phyloP scores from a whole-genome alignment of 2,329 filamentous ascomycete species.

The Cercospora berteroae region DNA sequence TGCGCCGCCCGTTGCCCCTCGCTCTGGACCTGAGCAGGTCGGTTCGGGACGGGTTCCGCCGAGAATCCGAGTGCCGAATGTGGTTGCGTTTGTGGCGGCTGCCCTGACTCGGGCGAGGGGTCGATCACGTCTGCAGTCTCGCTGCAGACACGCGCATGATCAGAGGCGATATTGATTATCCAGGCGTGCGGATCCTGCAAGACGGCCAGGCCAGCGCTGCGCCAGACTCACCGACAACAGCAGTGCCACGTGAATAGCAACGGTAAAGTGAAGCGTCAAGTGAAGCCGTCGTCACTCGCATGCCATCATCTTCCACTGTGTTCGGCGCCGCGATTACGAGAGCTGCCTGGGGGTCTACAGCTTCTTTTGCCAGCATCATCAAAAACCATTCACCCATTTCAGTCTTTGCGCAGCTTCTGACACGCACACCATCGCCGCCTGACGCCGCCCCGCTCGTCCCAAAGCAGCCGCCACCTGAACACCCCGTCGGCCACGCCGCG shows the following conservation, averaged over 20 bases:
- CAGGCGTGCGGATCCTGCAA: constrained; percentile 3
- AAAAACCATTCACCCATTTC: background rate
- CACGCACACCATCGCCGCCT: constrained; percentile 3
- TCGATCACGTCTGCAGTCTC: background rate
- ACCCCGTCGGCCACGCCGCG: background rate
- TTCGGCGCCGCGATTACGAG: constrained; percentile 1
- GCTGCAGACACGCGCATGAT: background rate
- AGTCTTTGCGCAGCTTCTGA: constrained; percentile 14
- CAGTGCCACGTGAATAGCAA: constrained; percentile 6
- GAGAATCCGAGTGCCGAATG: background rate
- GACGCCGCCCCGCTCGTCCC: background rate
- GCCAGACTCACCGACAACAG: constrained; percentile 11
- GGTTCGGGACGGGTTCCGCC: background rate
- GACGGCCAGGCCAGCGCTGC: constrained; percentile 2
- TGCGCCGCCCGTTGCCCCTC: background rate
- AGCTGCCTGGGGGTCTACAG: background rate
- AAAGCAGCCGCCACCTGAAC: constrained; percentile 5
- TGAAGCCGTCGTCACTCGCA: background rate
- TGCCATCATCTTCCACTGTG: background rate
- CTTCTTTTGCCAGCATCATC: background rate
- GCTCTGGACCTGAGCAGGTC: background rate
- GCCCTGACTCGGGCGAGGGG: background rate
- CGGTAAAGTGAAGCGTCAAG: background rate
- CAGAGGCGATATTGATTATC: background rate
- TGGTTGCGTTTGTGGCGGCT: background rate